Evolutionary conservation across 2,329 filamentous ascomycete genomes (phyloP).

Genomic region (Neoarthrinium moseri): DNA sequence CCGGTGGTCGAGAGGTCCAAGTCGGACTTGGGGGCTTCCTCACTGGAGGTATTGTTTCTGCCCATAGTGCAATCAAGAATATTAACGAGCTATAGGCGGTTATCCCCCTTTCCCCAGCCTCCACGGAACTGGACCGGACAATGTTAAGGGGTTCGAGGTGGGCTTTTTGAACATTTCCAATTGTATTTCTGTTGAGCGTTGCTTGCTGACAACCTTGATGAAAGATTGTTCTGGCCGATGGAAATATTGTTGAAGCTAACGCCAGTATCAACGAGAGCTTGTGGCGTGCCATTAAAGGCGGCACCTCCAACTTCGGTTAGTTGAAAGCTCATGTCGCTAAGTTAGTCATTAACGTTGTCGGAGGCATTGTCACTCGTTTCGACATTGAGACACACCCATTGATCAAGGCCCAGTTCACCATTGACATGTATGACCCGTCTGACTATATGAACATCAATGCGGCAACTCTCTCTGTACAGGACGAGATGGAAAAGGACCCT

Average conservation of each 20-base stretch:
- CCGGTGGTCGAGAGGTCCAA: conserved; percentile 15
- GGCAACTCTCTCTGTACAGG: conserved; percentile 11
- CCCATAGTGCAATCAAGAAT: too few species aligned
- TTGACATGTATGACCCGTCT: conserved; percentile 14
- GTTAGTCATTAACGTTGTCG: neutral
- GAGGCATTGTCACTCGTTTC: conserved; percentile 19
- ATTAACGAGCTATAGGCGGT: too few species aligned
- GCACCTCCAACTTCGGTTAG: conserved; percentile 18
- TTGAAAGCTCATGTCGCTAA: neutral
- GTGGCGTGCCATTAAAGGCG: conserved; percentile 17
- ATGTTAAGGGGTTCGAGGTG: conserved; percentile 17
- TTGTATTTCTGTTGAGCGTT: too few species aligned
- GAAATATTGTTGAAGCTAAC: conserved; percentile 17
- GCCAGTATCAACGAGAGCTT: conserved; percentile 11
- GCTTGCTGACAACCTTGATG: too few species aligned
- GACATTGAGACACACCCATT: conserved; percentile 15
- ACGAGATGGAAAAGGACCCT: conserved; percentile 17
- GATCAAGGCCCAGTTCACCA: conserved; percentile 14
- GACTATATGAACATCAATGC: conserved; percentile 14
- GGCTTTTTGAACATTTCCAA: neutral
- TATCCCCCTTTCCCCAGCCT: conserved; percentile 18
- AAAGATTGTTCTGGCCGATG: conserved; percentile 17
- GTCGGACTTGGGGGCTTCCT: conserved; percentile 17
- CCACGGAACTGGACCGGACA: conserved; percentile 15
- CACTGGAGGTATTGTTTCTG: conserved; percentile 13